Evolutionary conservation across 768 basidiomycete genomes (phyloP).

Genomic region (Aureoboletus auriporus): DNA sequence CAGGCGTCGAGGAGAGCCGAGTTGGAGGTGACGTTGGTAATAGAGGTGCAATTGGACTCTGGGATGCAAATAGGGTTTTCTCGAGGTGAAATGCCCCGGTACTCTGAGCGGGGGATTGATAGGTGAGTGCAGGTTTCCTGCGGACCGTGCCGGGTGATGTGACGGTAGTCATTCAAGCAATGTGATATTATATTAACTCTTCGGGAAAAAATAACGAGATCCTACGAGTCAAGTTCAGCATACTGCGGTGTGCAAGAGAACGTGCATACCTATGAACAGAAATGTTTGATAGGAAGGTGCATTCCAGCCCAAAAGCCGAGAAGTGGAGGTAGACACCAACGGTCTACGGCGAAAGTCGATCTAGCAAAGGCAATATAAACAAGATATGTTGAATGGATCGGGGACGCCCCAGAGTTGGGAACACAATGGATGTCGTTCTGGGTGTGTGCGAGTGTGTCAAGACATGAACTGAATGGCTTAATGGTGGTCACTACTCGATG

Average conservation of each 20-base stretch:
- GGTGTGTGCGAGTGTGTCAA: conserved; percentile 12
- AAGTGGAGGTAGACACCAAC: conserved; percentile 13
- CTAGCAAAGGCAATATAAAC: conserved; percentile 19
- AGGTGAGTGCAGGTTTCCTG: conserved; percentile 55
- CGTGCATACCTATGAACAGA: conserved; percentile 20
- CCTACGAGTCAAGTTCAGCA: conserved; percentile 7
- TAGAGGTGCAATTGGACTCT: conserved; percentile 13
- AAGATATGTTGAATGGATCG: conserved; percentile 16
- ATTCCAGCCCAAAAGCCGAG: conserved; percentile 18
- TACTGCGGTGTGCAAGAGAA: not conserved
- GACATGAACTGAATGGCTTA: conserved; percentile 20
- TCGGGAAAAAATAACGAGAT: conserved; percentile 6
- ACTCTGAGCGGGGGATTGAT: conserved; percentile 49
- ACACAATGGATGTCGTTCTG: conserved; percentile 8
- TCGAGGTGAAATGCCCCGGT: conserved; percentile 25
- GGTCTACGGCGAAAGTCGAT: conserved; percentile 9
- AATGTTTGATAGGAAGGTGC: conserved; percentile 12
- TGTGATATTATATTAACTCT: conserved; percentile 6
- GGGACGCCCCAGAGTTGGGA: conserved; percentile 6
- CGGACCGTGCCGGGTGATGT: conserved; percentile 32
- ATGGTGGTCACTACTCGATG: conserved; percentile 8
- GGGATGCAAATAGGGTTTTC: conserved; percentile 12
- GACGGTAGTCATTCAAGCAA: conserved; percentile 18
- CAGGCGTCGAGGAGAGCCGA: conserved; percentile 7
- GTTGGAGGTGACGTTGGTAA: conserved; percentile 12